phyloP scores from a whole-genome alignment of 2,329 filamentous ascomycete genomes.

The Monilinia aucupariae region DNA sequence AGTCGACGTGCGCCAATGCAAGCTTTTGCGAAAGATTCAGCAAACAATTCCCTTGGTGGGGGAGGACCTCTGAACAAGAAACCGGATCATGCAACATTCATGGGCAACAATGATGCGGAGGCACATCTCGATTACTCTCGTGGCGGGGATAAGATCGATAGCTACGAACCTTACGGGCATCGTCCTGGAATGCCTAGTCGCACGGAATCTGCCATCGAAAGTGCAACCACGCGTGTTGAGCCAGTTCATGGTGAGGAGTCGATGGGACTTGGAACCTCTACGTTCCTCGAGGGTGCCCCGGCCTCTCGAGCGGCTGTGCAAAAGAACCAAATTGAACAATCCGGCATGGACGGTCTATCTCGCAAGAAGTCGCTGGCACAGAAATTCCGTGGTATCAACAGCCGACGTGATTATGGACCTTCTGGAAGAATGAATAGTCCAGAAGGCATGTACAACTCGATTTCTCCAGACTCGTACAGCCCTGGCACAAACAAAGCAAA shows the following conservation, averaged over 20 bases:
- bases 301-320: constrained; percentile 76
- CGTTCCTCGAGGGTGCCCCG: constrained; percentile 90
- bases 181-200: constrained; percentile 30
- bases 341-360: constrained; percentile 56
- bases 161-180: constrained; percentile 40
- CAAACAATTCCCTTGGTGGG: constrained; percentile 88
- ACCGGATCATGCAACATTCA: constrained; percentile 80
- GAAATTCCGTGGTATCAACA: constrained; percentile 78
- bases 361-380: constrained; percentile 95
- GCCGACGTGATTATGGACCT: constrained; percentile 55
- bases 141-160: constrained; percentile 36
- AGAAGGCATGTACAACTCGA: constrained; percentile 43
- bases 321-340: constrained; percentile 60
- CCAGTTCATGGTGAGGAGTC: constrained; percentile 80
- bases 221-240: constrained; percentile 61
- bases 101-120: constrained; percentile 64
- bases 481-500: constrained; percentile 38
- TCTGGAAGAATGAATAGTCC: constrained; percentile 54
- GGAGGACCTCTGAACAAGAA: constrained; percentile 75
- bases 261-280: constrained; percentile 83
- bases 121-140: constrained; percentile 74
- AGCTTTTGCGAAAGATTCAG: constrained; percentile 86
- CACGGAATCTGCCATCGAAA: constrained; percentile 48
- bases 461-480: constrained; percentile 32
- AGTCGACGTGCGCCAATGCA: constrained; percentile 86